A percentile compares a stretch with the other conserved stretches of the same genome.
Evolutionary conservation across 2,329 filamentous ascomycete genomes (phyloP).

Genomic region (Hypoxylon sp.): DNA sequence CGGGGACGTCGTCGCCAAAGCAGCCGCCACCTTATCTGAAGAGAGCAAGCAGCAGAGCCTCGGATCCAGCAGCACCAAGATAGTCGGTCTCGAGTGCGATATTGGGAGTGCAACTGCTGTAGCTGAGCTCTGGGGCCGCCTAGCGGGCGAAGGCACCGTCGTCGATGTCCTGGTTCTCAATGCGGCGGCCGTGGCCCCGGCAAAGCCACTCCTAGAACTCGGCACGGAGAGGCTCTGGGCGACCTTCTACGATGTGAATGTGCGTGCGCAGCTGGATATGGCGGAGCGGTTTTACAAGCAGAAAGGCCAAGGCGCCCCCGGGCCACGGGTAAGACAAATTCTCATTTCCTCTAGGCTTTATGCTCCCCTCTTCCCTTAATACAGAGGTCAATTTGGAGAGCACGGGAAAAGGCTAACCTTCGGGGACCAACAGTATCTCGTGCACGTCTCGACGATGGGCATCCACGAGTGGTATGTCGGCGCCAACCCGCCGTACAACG

Average conservation of each 20-base stretch:
- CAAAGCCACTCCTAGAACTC: conserved; percentile 46
- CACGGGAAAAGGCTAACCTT: neutral
- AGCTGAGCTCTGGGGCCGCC: conserved; percentile 53
- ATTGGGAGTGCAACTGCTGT: conserved; percentile 48
- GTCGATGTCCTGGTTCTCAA: conserved; percentile 58
- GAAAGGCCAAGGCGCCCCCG: conserved; percentile 25
- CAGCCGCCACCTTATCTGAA: conserved; percentile 45
- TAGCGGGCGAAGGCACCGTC: conserved; percentile 42
- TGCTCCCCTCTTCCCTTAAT: neutral
- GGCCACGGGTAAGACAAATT: conserved; percentile 33
- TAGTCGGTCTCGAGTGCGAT: conserved; percentile 48
- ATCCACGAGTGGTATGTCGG: conserved; percentile 52
- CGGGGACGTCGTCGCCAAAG: conserved; percentile 51
- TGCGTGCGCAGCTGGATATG: conserved; percentile 53
- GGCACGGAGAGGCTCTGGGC: conserved; percentile 48
- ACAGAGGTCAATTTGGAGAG: neutral
- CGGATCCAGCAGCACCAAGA: conserved; percentile 17
- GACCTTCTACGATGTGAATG: conserved; percentile 50
- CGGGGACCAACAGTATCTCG: conserved; percentile 47
- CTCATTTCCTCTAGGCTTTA: too few relatives aligned
- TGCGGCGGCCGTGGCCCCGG: conserved; percentile 41
- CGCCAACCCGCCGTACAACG: conserved; percentile 50
- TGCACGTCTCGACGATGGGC: conserved; percentile 53
- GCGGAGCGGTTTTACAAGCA: conserved; percentile 57
- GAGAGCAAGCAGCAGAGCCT: conserved; percentile 22